Conservation (phyloP, 345 rosid genomes). For the Corymbia maculata region DNA sequence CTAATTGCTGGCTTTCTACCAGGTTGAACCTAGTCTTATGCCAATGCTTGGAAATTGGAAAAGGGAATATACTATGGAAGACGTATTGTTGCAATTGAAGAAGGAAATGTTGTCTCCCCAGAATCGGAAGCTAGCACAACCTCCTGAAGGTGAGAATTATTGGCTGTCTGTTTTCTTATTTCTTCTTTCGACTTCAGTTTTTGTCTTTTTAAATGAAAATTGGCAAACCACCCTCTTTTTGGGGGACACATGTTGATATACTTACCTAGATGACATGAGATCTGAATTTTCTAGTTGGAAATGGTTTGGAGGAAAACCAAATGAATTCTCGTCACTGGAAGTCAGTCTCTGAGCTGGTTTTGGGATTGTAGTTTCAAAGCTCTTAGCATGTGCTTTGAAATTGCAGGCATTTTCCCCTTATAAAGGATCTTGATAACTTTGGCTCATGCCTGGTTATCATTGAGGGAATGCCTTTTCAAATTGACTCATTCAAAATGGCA, state of each 20-base stretch:
- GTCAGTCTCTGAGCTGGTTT: not conserved
- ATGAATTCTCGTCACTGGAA: not conserved
- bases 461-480: not conserved
- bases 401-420: not conserved
- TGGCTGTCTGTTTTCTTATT: not conserved
- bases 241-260: not conserved
- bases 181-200: not conserved
- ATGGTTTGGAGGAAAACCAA: not conserved
- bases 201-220: not conserved
- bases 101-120: conserved; percentile 79
- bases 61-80: conserved; percentile 70
- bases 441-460: not conserved
- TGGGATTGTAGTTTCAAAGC: not conserved
- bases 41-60: conserved; percentile 73
- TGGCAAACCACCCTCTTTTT: not conserved
- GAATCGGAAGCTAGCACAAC: conserved; percentile 68
- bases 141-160: conserved; percentile 55
- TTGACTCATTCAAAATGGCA: not conserved
- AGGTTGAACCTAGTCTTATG: conserved; percentile 68
- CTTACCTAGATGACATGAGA: not conserved
- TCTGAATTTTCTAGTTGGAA: not conserved
- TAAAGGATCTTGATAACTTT: not conserved
- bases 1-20: conserved; percentile 4
- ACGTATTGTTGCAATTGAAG: conserved; percentile 59
- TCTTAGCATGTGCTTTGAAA: not conserved